Conservation (phyloP, 2,329 filamentous ascomycete species). For the Sclerotiophoma versabilis region DNA sequence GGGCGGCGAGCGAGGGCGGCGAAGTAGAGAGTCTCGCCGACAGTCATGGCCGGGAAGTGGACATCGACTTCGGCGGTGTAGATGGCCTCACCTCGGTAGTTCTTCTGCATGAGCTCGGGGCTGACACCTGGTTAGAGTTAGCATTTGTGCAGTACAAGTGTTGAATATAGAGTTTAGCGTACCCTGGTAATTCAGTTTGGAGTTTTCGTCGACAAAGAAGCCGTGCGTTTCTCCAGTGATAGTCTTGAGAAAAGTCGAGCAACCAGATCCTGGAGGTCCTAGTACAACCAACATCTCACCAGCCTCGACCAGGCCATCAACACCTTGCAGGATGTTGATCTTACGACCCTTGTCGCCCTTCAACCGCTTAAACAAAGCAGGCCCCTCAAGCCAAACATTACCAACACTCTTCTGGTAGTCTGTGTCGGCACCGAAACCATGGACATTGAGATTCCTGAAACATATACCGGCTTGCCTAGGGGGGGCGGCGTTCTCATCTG, state of each 20-base stretch:
- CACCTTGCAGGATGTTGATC: slow-evolving; percentile 71
- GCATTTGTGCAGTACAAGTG: background rate
- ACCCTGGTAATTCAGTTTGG: slow-evolving; percentile 85
- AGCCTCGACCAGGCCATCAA: slow-evolving; percentile 72
- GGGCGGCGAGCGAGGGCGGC: slow-evolving; percentile 75
- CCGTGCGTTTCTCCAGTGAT: slow-evolving; percentile 84
- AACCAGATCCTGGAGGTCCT: slow-evolving; percentile 72
- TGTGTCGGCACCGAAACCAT: slow-evolving; percentile 57
- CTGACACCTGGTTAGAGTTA: slow-evolving; percentile 60
- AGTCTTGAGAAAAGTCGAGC: slow-evolving; percentile 85
- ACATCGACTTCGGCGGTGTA: slow-evolving; percentile 87
- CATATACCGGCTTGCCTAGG: slow-evolving; percentile 56
- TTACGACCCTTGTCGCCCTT: slow-evolving; percentile 45
- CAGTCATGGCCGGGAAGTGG: slow-evolving; percentile 78
- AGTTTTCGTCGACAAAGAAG: slow-evolving; percentile 72
- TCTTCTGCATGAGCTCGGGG: slow-evolving; percentile 76
- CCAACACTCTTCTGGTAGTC: slow-evolving; percentile 61
- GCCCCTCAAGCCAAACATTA: slow-evolving; percentile 54
- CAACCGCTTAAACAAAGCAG: slow-evolving; percentile 48
- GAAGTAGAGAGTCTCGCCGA: slow-evolving; percentile 81
- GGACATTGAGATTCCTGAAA: slow-evolving; percentile 57
- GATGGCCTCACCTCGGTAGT: slow-evolving; percentile 84
- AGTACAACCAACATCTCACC: slow-evolving; percentile 80
- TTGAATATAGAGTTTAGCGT: slow-evolving; percentile 9
- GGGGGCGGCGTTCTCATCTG: slow-evolving; percentile 52